Percentiles rank a stretch among this genome's conserved stretches.
Conservation (phyloP, 2,329 filamentous ascomycete genomes). For the Arthrocladium fulminans region DNA sequence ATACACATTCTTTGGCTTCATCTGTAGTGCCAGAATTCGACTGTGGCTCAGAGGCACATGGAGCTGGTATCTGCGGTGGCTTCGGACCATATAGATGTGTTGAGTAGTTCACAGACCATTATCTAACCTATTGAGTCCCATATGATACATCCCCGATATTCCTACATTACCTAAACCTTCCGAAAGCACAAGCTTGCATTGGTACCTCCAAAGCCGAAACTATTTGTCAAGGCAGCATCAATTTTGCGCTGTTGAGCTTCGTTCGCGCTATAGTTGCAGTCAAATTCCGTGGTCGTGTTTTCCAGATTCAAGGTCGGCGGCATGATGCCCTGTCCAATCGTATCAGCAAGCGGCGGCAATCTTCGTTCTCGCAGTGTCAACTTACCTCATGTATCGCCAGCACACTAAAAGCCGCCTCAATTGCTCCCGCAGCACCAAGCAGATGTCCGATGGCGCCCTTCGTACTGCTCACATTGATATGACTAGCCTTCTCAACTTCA, state of each 20-base stretch:
- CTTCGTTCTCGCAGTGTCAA: too few species aligned
- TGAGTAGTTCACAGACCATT: too few species aligned
- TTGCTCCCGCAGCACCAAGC: slow-evolving; percentile 79
- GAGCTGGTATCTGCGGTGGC: too few species aligned
- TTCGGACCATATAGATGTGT: too few species aligned
- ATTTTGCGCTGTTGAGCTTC: slow-evolving; percentile 61
- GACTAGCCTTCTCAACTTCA: slow-evolving; percentile 50
- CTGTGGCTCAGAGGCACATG: too few species aligned
- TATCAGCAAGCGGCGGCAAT: too few species aligned
- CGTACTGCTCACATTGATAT: slow-evolving; percentile 81
- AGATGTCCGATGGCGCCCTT: slow-evolving; percentile 91
- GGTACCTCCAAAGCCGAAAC: slow-evolving; percentile 95
- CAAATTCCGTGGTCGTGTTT: slow-evolving; percentile 54
- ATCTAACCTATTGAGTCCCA: too few species aligned
- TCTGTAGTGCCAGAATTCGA: too few species aligned
- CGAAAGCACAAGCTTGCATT: slow-evolving; percentile 62
- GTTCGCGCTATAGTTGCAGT: slow-evolving; percentile 78
- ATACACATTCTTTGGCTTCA: too few species aligned
- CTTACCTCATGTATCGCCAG: slow-evolving; percentile 69
- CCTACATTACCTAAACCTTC: slow-evolving; percentile 3
- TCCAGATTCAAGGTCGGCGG: slow-evolving; percentile 82
- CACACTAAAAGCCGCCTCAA: slow-evolving; percentile 80
- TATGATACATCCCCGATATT: too few species aligned
- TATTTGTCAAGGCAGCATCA: slow-evolving; percentile 76
- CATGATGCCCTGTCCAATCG: slow-evolving; percentile 53